Percentiles rank a stretch among this genome's conserved stretches.
Evolutionary conservation across 768 basidiomycete species (phyloP).

Genomic region (Lentinula sp.): DNA sequence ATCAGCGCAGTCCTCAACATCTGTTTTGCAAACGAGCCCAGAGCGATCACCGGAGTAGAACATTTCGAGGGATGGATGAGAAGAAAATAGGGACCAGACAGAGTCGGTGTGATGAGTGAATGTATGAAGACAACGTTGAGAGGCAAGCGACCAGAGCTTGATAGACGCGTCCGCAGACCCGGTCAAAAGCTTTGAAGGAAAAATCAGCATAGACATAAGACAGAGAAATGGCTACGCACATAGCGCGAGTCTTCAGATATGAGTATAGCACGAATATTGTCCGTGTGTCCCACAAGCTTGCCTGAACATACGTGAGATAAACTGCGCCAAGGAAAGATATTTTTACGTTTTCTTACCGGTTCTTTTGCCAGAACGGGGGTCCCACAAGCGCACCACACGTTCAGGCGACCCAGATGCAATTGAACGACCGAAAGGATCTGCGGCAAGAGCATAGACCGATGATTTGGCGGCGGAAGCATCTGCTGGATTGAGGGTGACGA

Average conservation of each 20-base stretch:
- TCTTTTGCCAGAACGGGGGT: constrained; percentile 79
- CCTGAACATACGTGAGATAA: constrained; percentile 24
- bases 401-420: constrained; percentile 92
- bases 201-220: neutral
- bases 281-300: constrained; percentile 93
- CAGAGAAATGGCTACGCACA: constrained; percentile 39
- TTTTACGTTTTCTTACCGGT: constrained; percentile 31
- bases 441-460: constrained; percentile 73
- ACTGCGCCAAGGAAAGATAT: neutral
- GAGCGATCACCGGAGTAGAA: constrained; percentile 96
- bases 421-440: constrained; percentile 72
- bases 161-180: constrained; percentile 85
- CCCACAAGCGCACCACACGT: constrained; percentile 87
- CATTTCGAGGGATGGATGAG: constrained; percentile 76
- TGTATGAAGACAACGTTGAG: constrained; percentile 90
- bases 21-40: constrained; percentile 88
- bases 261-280: constrained; percentile 89
- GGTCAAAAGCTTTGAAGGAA: constrained; percentile 56
- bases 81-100: constrained; percentile 89
- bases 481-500: constrained; percentile 62
- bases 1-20: constrained; percentile 76
- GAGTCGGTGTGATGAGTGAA: constrained; percentile 94
- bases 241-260: constrained; percentile 89
- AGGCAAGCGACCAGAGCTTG: constrained; percentile 89
- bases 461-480: constrained; percentile 63